Evolutionary conservation across 2,329 filamentous ascomycete species (phyloP), one percentile per base, ranked within the genome.

Genomic region (Ophiostoma ips): DNA sequence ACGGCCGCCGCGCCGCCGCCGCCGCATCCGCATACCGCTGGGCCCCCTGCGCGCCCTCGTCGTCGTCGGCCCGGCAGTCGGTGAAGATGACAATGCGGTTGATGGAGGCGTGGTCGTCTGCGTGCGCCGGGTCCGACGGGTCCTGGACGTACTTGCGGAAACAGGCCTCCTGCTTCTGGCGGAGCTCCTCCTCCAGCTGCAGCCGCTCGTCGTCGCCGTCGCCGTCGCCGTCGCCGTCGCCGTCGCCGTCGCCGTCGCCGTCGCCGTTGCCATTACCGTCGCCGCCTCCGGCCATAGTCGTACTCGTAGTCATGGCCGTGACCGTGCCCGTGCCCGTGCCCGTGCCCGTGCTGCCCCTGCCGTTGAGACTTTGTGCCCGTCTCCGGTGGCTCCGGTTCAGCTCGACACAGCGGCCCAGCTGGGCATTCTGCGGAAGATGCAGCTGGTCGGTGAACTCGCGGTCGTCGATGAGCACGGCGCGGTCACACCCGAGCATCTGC

Each of bases 401-500:
- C 43, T 33, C 11, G 30, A 37, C 46, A 9, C 24, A 19, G 24
- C 48, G 47, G 15, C 43, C 34, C 37, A 52, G 46, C 21, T 51
- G 48, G 10, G 46, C 45, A n/a, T 48, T 31, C 4, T 46, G 36
- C 18, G 50, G 52, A n/a, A 52, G 35, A 3, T 51, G 41, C 12
- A 53, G 50, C 34, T 53, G 46, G 51, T 52, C 53, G 7, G 53
- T 52, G 21, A 53, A 50, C 40, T 52, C 49, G 43, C 33, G 44
- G 51, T 55, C 52, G 51, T 57, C 50, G 37, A 58, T 53, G 44
- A 64, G 56, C n/a, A 61, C 53, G 18, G 60, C 58, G 40, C 63
- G 60, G 48, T 62, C 59, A 40, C 50, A 40, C 28, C 62, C 62
- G 4, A 64, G 53, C 3, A 65, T 54, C 12, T 60, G 55, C n/a